Base-by-base conservation (phyloP, 179 eudicot species). In the Beta corolliflora region DNA sequence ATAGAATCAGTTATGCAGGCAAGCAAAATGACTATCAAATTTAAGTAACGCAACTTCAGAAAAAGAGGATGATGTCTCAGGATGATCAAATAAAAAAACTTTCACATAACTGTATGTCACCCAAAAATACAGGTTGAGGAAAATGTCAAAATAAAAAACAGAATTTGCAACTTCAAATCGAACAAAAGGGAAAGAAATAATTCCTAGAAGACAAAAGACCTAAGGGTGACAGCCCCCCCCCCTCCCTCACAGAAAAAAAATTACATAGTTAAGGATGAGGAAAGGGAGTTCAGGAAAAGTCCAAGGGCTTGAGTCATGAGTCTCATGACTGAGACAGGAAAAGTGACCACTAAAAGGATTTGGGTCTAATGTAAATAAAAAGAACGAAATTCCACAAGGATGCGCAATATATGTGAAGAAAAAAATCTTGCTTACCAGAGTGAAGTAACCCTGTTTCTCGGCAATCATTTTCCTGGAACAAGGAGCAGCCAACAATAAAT, bases 401-500 rank as follows among this genome's bases (percentile, higher is more conserved):
- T 18, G 5, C 45, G 9, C 11, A 66, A 75, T 18, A 65, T 55
- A 55, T 65, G 66, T 29, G 3, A 36, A 10, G 31, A n/a, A 45
- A 44, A 61, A 29, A 9, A 65, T 65, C 73, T 75, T 55, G 41
- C 92, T 88, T 94, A 96, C 99, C 95, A 88, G 77, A 75, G 97
- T 91, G 83, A 96, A 94, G 82, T 91, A 96, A 63, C 97, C 99
- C 83, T 94, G 98, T 84, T 87, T 94, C 87, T 91, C 93, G 18
- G 98, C 92, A 79, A 86, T 89, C 97, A 96, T 96, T 89, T 96
- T 96, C 99, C 98, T 96, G 90, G 55, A 52, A 80, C 50, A 79
- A 52, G 56, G 65, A 74, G 19, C 36, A 52, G 64, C 23, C 77
- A 77, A 53, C 25, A 65, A 31, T 44, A 1, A 83, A 55, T 52